Evolutionary conservation across 345 rosid genomes (phyloP), one percentile per base, ranked within the genome.

Genomic region (Brassica nigra): DNA sequence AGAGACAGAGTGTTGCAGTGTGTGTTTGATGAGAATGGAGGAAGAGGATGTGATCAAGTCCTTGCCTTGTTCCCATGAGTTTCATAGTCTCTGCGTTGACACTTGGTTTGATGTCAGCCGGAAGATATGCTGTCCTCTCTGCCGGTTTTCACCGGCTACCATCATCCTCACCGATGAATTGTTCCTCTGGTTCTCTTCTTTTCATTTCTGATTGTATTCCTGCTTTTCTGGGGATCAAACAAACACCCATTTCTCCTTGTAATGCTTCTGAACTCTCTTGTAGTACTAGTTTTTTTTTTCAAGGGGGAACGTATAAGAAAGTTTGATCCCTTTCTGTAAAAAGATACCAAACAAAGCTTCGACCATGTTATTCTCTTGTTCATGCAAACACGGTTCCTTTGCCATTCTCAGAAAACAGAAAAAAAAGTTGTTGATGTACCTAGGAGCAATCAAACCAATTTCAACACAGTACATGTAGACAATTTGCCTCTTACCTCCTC

Each of bases 51-150:
- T 66, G 5, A 55, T 81, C 80, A 81, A 77, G 1, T 84, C 86
- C 5, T 82, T 92, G n/a, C 93, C 92, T 27, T 94, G 93, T 80
- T 70, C 78, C 49, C 99, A 92, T 70, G 80, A 77, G 83, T 95
- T 95, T 49, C 99, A 92, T 70, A 80, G 68, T 74, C 78, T 23
- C 2, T 95, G 97, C 61, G 82, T 95, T 0, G 89, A 91, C 1
- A 88, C 84, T 20, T 94, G 97, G 98, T 86, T 90, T 49, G 49
- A 74, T 69, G 84, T 63, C 47, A 84, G 86, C 71, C 76, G 83
- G 14, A 91, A 84, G 74, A 47, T 81, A 20, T 89, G 91, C 0
- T 95, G 99, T 66, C 98, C 98, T 0, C 39, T 91, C 1, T 94
- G 98, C 81, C 84, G 97, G 66, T 90, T 86, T 74, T 85, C 86